These are phyloP conservation scores for Sclerotinia subarctica DNA, from an alignment of 2,329 filamentous ascomycete genomes.

Conservation along the genomic window DNA sequence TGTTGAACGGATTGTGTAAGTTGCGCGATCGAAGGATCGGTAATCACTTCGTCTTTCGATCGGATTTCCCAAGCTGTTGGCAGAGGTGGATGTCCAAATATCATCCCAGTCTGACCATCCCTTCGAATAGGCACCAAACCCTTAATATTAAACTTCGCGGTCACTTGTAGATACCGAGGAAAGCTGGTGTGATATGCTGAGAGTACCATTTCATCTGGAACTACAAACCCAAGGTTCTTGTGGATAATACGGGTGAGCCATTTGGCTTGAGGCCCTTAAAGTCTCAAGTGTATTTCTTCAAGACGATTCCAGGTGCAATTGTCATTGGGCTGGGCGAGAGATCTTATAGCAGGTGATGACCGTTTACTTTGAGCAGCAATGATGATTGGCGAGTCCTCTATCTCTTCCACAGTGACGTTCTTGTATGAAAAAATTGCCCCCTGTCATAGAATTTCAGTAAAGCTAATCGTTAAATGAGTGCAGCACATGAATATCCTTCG, in stretches of 20 bases:
- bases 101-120: neutral
- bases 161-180: neutral
- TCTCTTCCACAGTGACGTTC: slow-evolving; percentile 64
- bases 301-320: slow-evolving; percentile 39
- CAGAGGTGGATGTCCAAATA: neutral
- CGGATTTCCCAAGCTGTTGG: neutral
- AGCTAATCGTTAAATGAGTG: neutral
- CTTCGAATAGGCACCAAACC: slow-evolving; percentile 7
- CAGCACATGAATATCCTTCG: neutral
- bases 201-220: slow-evolving; percentile 62
- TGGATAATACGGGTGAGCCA: slow-evolving; percentile 82
- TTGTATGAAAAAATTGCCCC: slow-evolving; percentile 6
- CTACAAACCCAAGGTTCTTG: slow-evolving; percentile 55
- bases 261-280: slow-evolving; percentile 71
- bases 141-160: neutral
- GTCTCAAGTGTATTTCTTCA: slow-evolving; percentile 53
- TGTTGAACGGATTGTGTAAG: neutral
- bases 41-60: too few species aligned
- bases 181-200: slow-evolving; percentile 31
- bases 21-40: neutral
- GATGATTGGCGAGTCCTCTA: slow-evolving; percentile 63
- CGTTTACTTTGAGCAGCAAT: slow-evolving; percentile 68
- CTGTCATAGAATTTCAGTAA: neutral
- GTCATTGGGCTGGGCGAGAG: slow-evolving; percentile 24
- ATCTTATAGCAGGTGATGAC: slow-evolving; percentile 62